phyloP scores from a whole-genome alignment of 305 asterid species.

The Fraxinus latifolia region DNA sequence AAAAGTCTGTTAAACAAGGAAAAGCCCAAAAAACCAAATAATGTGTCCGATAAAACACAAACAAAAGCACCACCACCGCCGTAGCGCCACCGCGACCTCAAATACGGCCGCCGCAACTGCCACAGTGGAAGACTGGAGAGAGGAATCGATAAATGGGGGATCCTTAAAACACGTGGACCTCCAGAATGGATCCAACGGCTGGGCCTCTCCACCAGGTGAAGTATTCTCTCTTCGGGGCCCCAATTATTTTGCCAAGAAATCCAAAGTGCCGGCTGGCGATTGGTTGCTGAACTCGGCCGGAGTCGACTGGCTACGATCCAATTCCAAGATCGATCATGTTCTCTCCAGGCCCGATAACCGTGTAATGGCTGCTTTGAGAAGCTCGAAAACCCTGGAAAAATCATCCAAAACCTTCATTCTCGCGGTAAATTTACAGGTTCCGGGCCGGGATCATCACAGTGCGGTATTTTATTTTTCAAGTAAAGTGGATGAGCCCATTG shows the following conservation, averaged over 20 bases:
- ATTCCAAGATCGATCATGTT: conserved; percentile 69
- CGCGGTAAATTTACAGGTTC: conserved; percentile 83
- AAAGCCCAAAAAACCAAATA: conserved; percentile 9
- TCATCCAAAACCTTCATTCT: conserved; percentile 54
- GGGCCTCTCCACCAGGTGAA: conserved; percentile 96
- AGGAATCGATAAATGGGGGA: conserved; percentile 65
- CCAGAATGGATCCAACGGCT: conserved; percentile 70
- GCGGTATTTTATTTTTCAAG: conserved; percentile 78
- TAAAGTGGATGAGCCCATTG: conserved; percentile 44
- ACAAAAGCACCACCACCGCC: conserved; percentile 42
- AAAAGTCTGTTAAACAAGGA: neutral
- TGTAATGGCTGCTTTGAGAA: conserved; percentile 53
- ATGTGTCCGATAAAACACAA: conserved; percentile 66
- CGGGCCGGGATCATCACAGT: conserved; percentile 84
- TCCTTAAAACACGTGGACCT: conserved; percentile 79
- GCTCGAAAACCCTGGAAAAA: conserved; percentile 31
- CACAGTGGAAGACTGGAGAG: conserved; percentile 56
- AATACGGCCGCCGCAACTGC: conserved; percentile 19
- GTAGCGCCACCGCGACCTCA: conserved; percentile 20
- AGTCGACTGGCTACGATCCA: conserved; percentile 90
- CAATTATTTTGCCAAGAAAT: conserved; percentile 57
- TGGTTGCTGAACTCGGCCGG: conserved; percentile 82
- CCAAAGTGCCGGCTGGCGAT: conserved; percentile 59
- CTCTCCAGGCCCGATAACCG: conserved; percentile 83
- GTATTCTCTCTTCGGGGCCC: conserved; percentile 68